Base-by-base conservation (phyloP, 768 basidiomycete genomes). In the Mycena pura region DNA sequence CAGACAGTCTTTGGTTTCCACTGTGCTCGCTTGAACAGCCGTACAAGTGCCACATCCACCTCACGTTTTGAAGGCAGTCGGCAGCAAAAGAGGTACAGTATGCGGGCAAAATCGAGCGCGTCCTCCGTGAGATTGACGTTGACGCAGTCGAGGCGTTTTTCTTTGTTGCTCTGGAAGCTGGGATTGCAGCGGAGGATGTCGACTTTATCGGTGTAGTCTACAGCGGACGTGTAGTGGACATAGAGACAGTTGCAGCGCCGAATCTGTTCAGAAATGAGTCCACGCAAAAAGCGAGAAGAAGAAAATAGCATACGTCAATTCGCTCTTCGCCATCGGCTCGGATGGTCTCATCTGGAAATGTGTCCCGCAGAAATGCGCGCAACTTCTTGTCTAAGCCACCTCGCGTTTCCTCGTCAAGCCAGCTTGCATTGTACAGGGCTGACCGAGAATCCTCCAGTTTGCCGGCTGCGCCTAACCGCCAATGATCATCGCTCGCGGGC, bases 141-240 rank as follows among this genome's bases (percentile, higher is more conserved):
- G 1, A 59, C 57, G 29, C 44, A 62, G 49, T 65, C 63, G 27
- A 59, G 51, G 0, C 60, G 64, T 41, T 59, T 31, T n/a, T 65
- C 48, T 19, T 36, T 27, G 24, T 63, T 51, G 0, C 28, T 40
- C 13, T 62, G 55, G 29, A 65, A 68, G 0, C 21, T 22, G 17
- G 58, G 54, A 25, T 61, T 65, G 60, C 66, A 68, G 27, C 63
- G 51, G 15, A 65, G 24, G 14, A 68, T 43, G 27, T 65, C 66
- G 14, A 34, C 34, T n/a, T 34, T 34, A 14, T 47, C 63, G 11
- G 54, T 49, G 25, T 32, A 64, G 38, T 68, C 50, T 22, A 61
- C 57, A 7, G 39, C 41, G 2, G 66, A 67, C 1, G 53, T 54
- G 56, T 62, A 68, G 27, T 65, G 49, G 11, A 65, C 15, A 32